Conservation (phyloP, 208 protist species). For the Wallacemonas collosoma region DNA sequence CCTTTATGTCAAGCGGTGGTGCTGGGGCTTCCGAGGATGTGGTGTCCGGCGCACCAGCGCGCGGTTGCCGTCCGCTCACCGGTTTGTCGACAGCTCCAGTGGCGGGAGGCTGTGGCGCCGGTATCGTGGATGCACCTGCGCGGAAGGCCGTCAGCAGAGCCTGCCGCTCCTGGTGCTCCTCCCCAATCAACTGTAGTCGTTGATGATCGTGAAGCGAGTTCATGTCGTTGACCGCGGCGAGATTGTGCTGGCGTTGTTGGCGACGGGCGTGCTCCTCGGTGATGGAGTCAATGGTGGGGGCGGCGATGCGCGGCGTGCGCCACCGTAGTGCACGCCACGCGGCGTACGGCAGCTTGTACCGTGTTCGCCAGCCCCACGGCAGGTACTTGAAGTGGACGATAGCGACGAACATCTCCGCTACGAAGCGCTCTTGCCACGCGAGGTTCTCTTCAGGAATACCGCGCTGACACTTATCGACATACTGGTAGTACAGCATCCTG, state of each 20-base stretch:
- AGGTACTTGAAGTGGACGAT: constrained; percentile 15
- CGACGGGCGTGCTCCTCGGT: neutral
- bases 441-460: constrained; percentile 24
- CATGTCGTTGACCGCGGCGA: constrained; percentile 1
- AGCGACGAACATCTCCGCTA: constrained; percentile 19
- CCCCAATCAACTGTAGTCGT: constrained; percentile 13
- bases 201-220: constrained; percentile 1
- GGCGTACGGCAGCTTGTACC: constrained; percentile 17
- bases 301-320: constrained; percentile 13
- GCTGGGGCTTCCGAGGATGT: neutral
- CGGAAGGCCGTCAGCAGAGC: neutral
- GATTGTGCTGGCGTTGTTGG: neutral
- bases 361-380: constrained; percentile 9
- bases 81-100: neutral
- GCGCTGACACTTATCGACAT: neutral
- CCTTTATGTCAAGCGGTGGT: constrained; percentile 11
- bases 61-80: neutral
- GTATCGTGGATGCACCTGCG: neutral
- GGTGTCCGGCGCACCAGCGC: neutral
- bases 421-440: constrained; percentile 23
- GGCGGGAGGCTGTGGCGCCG: neutral
- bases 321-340: constrained; percentile 16
- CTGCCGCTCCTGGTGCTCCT: constrained; percentile 22
- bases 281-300: neutral
- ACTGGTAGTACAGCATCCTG: constrained; percentile 14